Evolutionary conservation across 2,329 filamentous ascomycete genomes (phyloP).

Genomic region (Sclerotinia sclerotiorum): DNA sequence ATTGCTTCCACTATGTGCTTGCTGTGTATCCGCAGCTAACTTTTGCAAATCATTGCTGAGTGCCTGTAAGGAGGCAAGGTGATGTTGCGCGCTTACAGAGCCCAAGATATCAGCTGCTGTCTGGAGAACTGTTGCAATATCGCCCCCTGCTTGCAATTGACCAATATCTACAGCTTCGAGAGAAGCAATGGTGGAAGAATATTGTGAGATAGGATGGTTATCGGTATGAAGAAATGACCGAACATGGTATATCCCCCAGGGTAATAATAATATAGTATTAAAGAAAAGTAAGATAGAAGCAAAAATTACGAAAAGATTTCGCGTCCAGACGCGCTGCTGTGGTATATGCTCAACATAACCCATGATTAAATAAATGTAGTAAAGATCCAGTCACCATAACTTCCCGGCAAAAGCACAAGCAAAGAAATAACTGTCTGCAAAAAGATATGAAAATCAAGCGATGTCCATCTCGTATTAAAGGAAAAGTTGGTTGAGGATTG

Average conservation of each 20-base stretch:
- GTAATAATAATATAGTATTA: conserved; percentile 20
- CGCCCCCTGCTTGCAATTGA: conserved; percentile 6
- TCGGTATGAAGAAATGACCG: conserved; percentile 4
- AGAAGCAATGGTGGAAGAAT: background rate
- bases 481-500: background rate
- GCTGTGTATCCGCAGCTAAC: conserved; percentile 2
- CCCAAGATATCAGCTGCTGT: conserved; percentile 12
- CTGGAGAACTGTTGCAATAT: conserved; percentile 7
- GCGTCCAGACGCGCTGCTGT: conserved; percentile 20
- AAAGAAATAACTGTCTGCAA: background rate
- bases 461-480: conserved; percentile 6
- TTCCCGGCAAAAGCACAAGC: background rate
- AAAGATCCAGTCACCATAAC: conserved; percentile 7
- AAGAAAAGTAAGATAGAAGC: conserved; percentile 17
- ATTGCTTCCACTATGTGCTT: background rate
- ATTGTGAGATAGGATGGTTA: background rate
- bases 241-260: conserved; percentile 13
- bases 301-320: conserved; percentile 17
- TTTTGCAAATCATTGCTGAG: conserved; percentile 21
- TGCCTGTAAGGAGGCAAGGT: conserved; percentile 14
- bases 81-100: conserved; percentile 10
- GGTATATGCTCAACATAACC: conserved; percentile 22
- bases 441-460: background rate
- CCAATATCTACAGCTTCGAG: background rate
- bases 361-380: conserved; percentile 13